Conservation (phyloP, 768 basidiomycete genomes). For the Gelatoporia subvermispora region DNA sequence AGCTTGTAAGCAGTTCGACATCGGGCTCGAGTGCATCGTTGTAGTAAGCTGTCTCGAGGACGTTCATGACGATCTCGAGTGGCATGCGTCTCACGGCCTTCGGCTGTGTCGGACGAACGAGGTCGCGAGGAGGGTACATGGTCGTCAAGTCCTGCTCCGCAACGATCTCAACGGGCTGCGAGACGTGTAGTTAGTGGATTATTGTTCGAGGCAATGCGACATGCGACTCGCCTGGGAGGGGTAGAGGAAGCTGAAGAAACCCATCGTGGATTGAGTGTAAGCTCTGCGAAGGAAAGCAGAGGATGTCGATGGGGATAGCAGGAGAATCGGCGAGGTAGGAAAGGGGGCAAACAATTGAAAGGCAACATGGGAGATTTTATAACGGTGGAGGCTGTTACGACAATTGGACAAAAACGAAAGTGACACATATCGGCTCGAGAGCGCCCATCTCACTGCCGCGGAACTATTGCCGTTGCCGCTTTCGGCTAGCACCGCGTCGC, state of each 20-base stretch:
- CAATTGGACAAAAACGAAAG: no score
- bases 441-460: no score
- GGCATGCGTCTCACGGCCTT: constrained; percentile 35
- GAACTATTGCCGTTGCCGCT: no score
- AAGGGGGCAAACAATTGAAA: constrained; percentile 1
- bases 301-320: neutral
- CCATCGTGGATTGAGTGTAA: neutral
- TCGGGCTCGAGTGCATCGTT: constrained; percentile 32
- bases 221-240: neutral
- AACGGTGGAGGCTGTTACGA: no score
- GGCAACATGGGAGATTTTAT: neutral
- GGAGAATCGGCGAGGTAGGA: neutral
- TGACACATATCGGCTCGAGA: no score
- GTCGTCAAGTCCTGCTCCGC: constrained; percentile 36
- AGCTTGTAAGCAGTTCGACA: constrained; percentile 42
- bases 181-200: constrained; percentile 6
- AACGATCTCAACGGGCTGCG: constrained; percentile 28
- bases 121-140: constrained; percentile 11
- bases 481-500: no score
- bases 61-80: constrained; percentile 56
- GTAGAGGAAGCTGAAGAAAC: constrained; percentile 10
- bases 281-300: neutral
- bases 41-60: constrained; percentile 54
- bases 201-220: neutral
- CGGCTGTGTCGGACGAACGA: constrained; percentile 1